A percentile compares a stretch with the other conserved stretches of the same genome.
phyloP scores from a whole-genome alignment of 2,329 filamentous ascomycete genomes.

The Colletotrichum sp. region DNA sequence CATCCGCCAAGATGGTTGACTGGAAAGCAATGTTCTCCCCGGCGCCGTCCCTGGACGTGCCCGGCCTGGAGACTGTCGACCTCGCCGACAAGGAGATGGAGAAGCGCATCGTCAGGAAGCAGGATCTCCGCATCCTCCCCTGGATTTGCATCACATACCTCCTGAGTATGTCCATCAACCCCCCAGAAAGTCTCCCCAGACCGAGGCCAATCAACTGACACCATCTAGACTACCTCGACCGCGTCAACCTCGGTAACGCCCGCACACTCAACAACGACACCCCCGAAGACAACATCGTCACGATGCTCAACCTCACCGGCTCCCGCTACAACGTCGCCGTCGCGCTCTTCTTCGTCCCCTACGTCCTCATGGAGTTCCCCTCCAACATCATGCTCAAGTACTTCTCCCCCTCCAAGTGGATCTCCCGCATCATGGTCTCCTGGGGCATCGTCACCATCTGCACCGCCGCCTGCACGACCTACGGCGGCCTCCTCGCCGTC shows the following conservation, averaged over 20 bases:
- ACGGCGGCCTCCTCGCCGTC: conserved; percentile 50
- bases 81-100: conserved; percentile 38
- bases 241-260: conserved; percentile 38
- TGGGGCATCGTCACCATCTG: conserved; percentile 58
- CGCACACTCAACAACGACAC: conserved; percentile 37
- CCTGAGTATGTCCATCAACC: conserved; percentile 25
- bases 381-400: conserved; percentile 39
- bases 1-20: conserved; percentile 17
- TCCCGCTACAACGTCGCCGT: conserved; percentile 35
- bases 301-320: conserved; percentile 32
- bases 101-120: conserved; percentile 35
- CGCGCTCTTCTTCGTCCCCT: conserved; percentile 34
- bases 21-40: conserved; percentile 20
- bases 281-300: conserved; percentile 36
- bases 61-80: conserved; percentile 37
- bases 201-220: neutral
- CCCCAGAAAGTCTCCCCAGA: neutral
- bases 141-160: conserved; percentile 36
- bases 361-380: conserved; percentile 34
- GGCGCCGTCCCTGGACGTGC: conserved; percentile 35
- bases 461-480: conserved; percentile 51
- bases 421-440: conserved; percentile 43
- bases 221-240: conserved; percentile 29
- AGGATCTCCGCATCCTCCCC: conserved; percentile 35
- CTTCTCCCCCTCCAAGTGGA: conserved; percentile 38